These are phyloP conservation scores for Globisporangium takayamanum DNA, from an alignment of 352 stramenopile genomes.

Conservation along the genomic window DNA sequence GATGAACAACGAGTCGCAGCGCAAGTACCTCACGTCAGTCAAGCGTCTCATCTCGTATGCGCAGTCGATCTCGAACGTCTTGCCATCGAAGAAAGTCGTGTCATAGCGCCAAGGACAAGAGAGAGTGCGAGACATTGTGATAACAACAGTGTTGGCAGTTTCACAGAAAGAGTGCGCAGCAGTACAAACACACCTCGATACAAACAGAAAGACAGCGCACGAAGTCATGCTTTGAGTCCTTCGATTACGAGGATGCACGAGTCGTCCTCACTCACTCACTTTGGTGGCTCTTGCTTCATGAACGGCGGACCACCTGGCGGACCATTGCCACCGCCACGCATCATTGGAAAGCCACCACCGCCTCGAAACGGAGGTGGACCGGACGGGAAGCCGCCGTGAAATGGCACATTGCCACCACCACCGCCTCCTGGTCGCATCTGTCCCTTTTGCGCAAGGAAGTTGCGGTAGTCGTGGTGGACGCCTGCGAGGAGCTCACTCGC, in stretches of 20 bases:
- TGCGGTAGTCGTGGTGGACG: conserved; percentile 76
- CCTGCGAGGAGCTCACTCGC: conserved; percentile 53
- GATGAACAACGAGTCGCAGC: conserved; percentile 98
- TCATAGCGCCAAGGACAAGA: conserved; percentile 16
- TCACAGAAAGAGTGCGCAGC: neutral
- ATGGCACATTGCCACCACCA: neutral
- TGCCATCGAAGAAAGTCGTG: conserved; percentile 84
- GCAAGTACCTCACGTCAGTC: conserved; percentile 98
- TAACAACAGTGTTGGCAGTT: neutral
- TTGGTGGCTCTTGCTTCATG: conserved; percentile 10
- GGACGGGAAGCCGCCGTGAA: too few species aligned
- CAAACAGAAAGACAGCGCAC: too few species aligned
- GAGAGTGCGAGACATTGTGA: neutral
- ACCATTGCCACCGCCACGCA: neutral
- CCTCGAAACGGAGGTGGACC: conserved; percentile 14
- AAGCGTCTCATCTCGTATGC: conserved; percentile 97
- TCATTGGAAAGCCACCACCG: conserved; percentile 3
- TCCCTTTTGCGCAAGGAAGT: conserved; percentile 39
- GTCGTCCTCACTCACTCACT: neutral
- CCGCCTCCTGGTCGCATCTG: conserved; percentile 9
- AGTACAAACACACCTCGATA: too few species aligned
- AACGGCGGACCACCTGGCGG: conserved; percentile 10
- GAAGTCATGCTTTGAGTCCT: too few species aligned
- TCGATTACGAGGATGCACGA: neutral
- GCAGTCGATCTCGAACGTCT: conserved; percentile 84